Percentiles rank a stretch among this genome's conserved stretches.
Evolutionary conservation across 1,139 yeast species (phyloP).

Genomic region (Saccharomyces hybrid): DNA sequence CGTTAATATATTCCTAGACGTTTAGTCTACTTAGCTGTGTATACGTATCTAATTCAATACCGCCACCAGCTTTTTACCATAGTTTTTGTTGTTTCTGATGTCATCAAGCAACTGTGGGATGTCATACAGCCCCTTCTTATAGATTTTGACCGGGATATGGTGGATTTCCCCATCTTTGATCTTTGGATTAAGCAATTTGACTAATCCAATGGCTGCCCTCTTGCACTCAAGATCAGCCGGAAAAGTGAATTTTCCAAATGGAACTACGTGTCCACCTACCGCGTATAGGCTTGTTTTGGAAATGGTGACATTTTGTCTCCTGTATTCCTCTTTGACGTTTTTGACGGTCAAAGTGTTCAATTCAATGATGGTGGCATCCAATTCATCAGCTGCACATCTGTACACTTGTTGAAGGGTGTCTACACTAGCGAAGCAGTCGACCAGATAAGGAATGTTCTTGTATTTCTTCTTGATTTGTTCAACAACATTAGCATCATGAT

Average conservation of each 20-base stretch:
- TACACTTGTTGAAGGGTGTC: slow-evolving; percentile 40
- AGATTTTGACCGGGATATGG: slow-evolving; percentile 25
- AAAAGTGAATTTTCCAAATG: slow-evolving; percentile 25
- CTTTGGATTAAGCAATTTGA: slow-evolving; percentile 22
- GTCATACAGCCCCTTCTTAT: slow-evolving; percentile 22
- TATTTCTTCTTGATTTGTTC: slow-evolving; percentile 42
- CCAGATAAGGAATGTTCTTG: slow-evolving; percentile 32
- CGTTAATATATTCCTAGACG: not conserved
- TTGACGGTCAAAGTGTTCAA: slow-evolving; percentile 18
- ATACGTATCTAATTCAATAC: slow-evolving; percentile 1
- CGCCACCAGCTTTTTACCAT: slow-evolving; percentile 29
- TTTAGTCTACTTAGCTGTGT: not conserved
- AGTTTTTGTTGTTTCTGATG: slow-evolving; percentile 25
- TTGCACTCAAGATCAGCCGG: slow-evolving; percentile 26
- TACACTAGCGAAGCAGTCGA: slow-evolving; percentile 45
- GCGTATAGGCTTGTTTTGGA: slow-evolving; percentile 22
- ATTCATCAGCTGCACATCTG: slow-evolving; percentile 37
- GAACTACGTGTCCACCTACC: slow-evolving; percentile 22
- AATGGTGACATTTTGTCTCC: slow-evolving; percentile 25
- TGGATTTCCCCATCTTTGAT: slow-evolving; percentile 25
- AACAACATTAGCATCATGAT: slow-evolving; percentile 47
- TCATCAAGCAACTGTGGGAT: slow-evolving; percentile 22
- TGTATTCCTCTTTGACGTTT: slow-evolving; percentile 20
- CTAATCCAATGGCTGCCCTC: slow-evolving; percentile 15
- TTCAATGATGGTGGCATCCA: slow-evolving; percentile 27